Evolutionary conservation across 1,284 basidiomycete genomes (phyloP).

Genomic region (Ustilago trichophora): DNA sequence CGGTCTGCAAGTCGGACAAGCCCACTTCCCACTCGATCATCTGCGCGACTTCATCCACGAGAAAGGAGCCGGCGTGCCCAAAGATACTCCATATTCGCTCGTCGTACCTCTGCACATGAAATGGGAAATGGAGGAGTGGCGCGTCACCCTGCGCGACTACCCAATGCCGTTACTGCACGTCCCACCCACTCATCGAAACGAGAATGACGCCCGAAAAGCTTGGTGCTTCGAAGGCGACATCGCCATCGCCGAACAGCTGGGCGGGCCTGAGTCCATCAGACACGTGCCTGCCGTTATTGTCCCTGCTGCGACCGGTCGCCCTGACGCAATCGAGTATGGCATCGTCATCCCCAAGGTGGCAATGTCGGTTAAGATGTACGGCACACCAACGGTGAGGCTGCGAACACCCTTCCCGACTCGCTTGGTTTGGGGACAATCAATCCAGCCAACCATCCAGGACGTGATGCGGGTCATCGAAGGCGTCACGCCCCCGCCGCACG

Average conservation of each 20-base stretch:
- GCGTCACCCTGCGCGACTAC: conserved; percentile 79
- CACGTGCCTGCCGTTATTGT: conserved; percentile 61
- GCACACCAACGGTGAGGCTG: conserved; percentile 74
- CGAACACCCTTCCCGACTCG: conserved; percentile 76
- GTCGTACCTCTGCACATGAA: conserved; percentile 84
- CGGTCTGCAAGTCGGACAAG: conserved; percentile 73
- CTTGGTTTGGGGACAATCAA: conserved; percentile 89
- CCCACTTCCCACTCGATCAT: conserved; percentile 73
- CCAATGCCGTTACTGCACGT: conserved; percentile 71
- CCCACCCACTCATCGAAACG: conserved; percentile 56
- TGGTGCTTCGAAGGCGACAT: conserved; percentile 81
- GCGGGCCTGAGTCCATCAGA: conserved; percentile 71
- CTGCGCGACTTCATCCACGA: conserved; percentile 78
- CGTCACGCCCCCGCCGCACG: conserved; percentile 80
- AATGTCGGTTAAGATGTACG: conserved; percentile 94
- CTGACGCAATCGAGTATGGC: conserved; percentile 72
- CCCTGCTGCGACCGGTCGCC: conserved; percentile 63
- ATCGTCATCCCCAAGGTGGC: conserved; percentile 86
- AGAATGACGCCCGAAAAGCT: conserved; percentile 59
- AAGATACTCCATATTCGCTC: conserved; percentile 78
- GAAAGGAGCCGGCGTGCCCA: conserved; percentile 77
- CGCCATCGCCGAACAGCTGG: conserved; percentile 89
- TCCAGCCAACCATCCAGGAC: conserved; percentile 86
- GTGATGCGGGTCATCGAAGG: conserved; percentile 84
- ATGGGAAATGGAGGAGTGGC: conserved; percentile 75